Evolutionary conservation across 73 alveolate species (phyloP), one percentile per base, ranked within the genome.

Genomic region (Breviolum minutum): DNA sequence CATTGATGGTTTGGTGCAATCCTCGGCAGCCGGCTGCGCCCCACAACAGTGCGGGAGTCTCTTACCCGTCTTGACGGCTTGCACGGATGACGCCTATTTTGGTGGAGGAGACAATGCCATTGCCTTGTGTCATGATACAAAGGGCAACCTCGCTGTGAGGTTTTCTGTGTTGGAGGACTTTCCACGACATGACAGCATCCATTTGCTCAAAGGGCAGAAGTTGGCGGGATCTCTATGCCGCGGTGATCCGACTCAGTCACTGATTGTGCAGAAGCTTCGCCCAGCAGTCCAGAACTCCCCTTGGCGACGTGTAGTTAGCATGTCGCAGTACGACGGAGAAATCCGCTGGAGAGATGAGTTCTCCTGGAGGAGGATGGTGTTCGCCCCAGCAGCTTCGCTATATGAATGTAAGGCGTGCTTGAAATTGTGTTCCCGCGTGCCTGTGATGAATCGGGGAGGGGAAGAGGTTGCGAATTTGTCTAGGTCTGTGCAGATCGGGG

Each of bases 41-140:
- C n/a, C n/a, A n/a, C n/a, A n/a, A n/a, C n/a, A n/a, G n/a, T n/a
- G 87, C 87, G 30, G 30, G 87, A 77, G 87, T 77, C 87, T 27
- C 19, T 8, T 30, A n/a, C 54, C 87, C 26, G 22, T 6, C 10
- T 30, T 77, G 26, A 24, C n/a, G 87, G 22, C 6, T 77, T 77
- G 87, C 87, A 62, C 10, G 30, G 30, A 26, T n/a, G n/a, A n/a
- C n/a, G n/a, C n/a, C n/a, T n/a, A n/a, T n/a, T n/a, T n/a, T 83
- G 76, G 93, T 83, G 93, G 93, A 83, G 93, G 93, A 60, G 93
- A 83, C 93, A 60, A 83, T 62, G 6, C 61, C 76, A 60, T 83
- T n/a, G 69, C 24, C 54, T 20, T 83, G 76, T 83, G 93, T 76
- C 16, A 73, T 60, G 76, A 76, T 48, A 60, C 61, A 11, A 48